Percentiles rank a stretch among this genome's conserved stretches.
phyloP scores from a whole-genome alignment of 2,329 filamentous ascomycete genomes.

The Paracoccidioides lutzii region DNA sequence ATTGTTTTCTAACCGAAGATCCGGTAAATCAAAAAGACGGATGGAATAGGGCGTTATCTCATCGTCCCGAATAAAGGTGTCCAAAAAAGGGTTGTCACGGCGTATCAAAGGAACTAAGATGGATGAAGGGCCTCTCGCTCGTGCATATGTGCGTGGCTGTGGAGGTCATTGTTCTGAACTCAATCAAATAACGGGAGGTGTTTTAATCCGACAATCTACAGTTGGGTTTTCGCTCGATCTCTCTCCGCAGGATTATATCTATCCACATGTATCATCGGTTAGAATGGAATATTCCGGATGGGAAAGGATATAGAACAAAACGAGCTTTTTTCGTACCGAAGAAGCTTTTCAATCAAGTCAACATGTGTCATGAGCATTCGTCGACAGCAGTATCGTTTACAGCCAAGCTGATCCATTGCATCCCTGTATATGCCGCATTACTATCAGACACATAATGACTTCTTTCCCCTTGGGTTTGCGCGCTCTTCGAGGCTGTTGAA shows the following conservation, averaged over 20 bases:
- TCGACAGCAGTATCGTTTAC: constrained; percentile 94
- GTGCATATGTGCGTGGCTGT: neutral
- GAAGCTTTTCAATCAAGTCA: constrained; percentile 93
- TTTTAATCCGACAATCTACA: constrained; percentile 8
- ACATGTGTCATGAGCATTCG: constrained; percentile 99
- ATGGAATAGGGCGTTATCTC: too few relatives aligned
- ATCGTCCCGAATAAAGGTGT: neutral
- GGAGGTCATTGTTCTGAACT: neutral
- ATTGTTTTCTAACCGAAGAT: too few relatives aligned
- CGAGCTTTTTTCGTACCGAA: constrained; percentile 51
- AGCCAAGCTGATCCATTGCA: constrained; percentile 87
- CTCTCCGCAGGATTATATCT: constrained; percentile 40
- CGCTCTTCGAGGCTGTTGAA: constrained; percentile 4
- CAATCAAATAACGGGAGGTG: neutral
- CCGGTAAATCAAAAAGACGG: too few relatives aligned
- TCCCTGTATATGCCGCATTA: constrained; percentile 45
- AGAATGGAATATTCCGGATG: neutral
- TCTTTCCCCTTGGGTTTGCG: neutral
- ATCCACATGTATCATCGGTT: neutral
- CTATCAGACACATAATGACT: neutral
- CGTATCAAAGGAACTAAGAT: neutral
- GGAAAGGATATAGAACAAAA: neutral
- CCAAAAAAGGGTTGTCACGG: neutral
- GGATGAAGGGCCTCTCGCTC: neutral
- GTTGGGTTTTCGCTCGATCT: constrained; percentile 29